Conservation (phyloP, 805 yeast species). For the Ogataea dorogensis region DNA sequence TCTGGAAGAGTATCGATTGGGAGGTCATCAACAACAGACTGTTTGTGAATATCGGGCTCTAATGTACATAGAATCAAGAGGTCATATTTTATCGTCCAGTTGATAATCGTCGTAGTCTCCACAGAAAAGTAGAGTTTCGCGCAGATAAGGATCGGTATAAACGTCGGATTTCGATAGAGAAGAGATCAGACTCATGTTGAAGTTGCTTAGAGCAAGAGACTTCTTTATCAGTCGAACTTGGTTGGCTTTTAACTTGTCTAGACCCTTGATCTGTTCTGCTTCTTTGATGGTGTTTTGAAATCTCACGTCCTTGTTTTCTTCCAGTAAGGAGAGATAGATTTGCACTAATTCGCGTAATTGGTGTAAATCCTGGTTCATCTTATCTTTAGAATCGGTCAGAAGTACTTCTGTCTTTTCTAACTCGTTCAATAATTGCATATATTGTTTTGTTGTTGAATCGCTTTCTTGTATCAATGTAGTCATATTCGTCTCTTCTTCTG, state of each 20-base stretch:
- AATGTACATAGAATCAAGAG: conserved; percentile 14
- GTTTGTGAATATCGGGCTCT: conserved; percentile 24
- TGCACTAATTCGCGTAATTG: conserved; percentile 11
- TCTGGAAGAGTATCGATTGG: conserved; percentile 87
- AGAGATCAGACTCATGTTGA: conserved; percentile 34
- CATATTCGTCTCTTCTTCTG: conserved; percentile 15
- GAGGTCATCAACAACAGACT: conserved; percentile 54
- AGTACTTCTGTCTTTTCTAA: conserved; percentile 2
- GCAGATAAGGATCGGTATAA: conserved; percentile 29
- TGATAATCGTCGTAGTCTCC: conserved; percentile 32
- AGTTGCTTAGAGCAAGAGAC: conserved; percentile 27
- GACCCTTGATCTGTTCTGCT: conserved; percentile 14
- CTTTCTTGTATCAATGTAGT: conserved; percentile 11
- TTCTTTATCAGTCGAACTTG: conserved; percentile 20
- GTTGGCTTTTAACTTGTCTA: conserved; percentile 17
- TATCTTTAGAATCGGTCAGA: conserved; percentile 2
- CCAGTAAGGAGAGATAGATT: conserved; percentile 13
- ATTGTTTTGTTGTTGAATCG: conserved; percentile 14
- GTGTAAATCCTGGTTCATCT: conserved; percentile 4
- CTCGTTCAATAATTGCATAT: conserved; percentile 6
- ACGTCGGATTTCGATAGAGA: conserved; percentile 35
- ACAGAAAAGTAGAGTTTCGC: conserved; percentile 31
- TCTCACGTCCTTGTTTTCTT: conserved; percentile 18
- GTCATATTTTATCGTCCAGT: conserved; percentile 22
- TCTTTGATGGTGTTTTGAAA: conserved; percentile 15